Base-by-base conservation (phyloP, 2,329 filamentous ascomycete species). In the Fonsecaea erecta region DNA sequence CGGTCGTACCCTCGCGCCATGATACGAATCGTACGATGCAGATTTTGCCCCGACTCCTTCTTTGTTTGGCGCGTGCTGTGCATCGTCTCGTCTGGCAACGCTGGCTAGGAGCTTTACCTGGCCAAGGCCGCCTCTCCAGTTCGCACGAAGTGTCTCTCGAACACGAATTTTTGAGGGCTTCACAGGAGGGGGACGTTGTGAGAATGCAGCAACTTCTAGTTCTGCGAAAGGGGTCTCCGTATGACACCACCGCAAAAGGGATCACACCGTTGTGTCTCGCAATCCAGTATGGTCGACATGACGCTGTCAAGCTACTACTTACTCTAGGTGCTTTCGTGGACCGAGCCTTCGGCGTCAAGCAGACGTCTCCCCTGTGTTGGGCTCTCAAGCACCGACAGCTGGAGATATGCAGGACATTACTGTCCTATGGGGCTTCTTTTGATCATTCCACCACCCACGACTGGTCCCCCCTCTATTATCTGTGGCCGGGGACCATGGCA, bases 321-420 rank as follows among this genome's bases (percentile, higher is more conserved):
- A n/a, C 56, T 7, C 34, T 48, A 43, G 64, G 60, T 1, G 64
- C 60, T 4, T 14, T 61, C 52, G 52, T 65, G 9, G 59, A 68
- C 51, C 30, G 52, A 26, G 11, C 24, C 14, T 65, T 65, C 34
- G 63, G 63, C 21, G 2, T 26, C 21, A 46, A 65, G 7, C 16
- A 62, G 18, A 65, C 63, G 26, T 32, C 24, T 30, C 14, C 58
- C n/a, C 40, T 65, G 11, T 60, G 30, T 21, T 53, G 35, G 48
- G 63, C 63, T 12, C 24, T 65, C 4, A 18, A 52, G 21, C 40
- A 62, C 18, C 46, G 63, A 21, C 58, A 62, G 8, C 12, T 48
- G 26, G 56, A 30, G 11, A 60, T 64, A n/a, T 51, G 37, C 21
- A 54, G 48, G 21, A 21, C 54, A 9, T 34, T 64, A 1, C n/a